Evolutionary conservation across 129 eudicot genomes (phyloP).

Genomic region (Tagetes patula): DNA sequence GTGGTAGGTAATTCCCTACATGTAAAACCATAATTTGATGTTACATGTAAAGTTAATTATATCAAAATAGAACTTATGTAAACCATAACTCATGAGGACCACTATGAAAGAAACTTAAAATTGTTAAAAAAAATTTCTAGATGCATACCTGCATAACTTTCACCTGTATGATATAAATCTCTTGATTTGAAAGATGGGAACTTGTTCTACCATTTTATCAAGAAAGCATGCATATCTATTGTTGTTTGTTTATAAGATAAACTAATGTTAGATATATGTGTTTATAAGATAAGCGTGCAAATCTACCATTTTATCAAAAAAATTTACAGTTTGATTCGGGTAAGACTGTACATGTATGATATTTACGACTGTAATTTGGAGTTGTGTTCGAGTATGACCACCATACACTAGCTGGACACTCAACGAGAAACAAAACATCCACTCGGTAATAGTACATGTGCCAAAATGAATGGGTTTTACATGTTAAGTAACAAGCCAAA

Average conservation of each 20-base stretch:
- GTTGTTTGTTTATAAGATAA: conserved; percentile 41
- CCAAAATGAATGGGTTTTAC: not conserved
- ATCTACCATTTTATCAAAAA: not conserved
- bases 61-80: no score
- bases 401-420: conserved; percentile 98
- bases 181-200: conserved; percentile 69
- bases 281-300: not conserved
- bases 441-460: not conserved
- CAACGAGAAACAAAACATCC: conserved; percentile 40
- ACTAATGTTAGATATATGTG: not conserved
- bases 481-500: not conserved
- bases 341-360: not conserved
- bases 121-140: not conserved
- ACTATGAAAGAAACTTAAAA: not conserved
- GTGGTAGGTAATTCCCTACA: no score
- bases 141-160: conserved; percentile 87
- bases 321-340: not conserved
- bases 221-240: conserved; percentile 65
- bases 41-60: not conserved
- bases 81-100: no score
- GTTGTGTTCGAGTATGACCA: conserved; percentile 94
- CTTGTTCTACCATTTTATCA: conserved; percentile 78
- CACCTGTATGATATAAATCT: conserved; percentile 77
- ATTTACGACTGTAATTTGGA: conserved; percentile 79
- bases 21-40: not conserved